These are phyloP conservation scores for Coniochaeta ligniaria DNA, from an alignment of 2,329 filamentous ascomycete genomes.

Conservation along the genomic window DNA sequence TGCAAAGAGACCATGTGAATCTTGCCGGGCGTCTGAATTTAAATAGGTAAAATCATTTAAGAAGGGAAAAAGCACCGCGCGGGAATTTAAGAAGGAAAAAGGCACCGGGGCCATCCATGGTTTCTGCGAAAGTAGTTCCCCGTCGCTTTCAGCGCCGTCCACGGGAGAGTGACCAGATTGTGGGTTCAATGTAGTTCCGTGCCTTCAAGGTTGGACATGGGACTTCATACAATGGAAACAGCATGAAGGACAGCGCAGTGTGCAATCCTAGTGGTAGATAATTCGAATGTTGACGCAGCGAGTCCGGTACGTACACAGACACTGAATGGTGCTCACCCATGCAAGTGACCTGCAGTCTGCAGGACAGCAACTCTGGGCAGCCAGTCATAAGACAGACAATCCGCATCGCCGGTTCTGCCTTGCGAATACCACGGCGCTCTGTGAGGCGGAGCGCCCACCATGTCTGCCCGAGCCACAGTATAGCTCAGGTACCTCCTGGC, in stretches of 20 bases:
- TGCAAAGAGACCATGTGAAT: not conserved
- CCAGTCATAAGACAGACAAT: not conserved
- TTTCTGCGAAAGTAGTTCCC: not conserved
- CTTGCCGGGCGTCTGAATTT: not conserved
- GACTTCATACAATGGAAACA: not conserved
- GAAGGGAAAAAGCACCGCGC: too few relatives aligned
- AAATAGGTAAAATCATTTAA: not conserved
- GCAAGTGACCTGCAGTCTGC: not conserved
- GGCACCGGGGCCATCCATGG: too few relatives aligned
- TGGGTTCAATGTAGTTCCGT: too few relatives aligned
- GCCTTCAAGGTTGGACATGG: too few relatives aligned
- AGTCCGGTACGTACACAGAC: not conserved
- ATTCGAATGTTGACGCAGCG: too few relatives aligned
- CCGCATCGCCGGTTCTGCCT: not conserved
- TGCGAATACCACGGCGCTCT: not conserved
- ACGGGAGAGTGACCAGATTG: too few relatives aligned
- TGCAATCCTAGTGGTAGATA: not conserved
- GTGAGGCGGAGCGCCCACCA: not conserved
- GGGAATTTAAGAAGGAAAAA: not conserved
- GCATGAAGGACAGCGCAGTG: not conserved
- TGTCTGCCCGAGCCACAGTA: not conserved
- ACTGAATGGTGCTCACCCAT: not conserved
- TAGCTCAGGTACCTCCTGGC: too few relatives aligned
- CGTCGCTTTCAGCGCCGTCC: too few relatives aligned
- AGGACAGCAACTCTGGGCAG: not conserved